Base-by-base conservation (phyloP, 768 basidiomycete species). In the Boletus bicolor region DNA sequence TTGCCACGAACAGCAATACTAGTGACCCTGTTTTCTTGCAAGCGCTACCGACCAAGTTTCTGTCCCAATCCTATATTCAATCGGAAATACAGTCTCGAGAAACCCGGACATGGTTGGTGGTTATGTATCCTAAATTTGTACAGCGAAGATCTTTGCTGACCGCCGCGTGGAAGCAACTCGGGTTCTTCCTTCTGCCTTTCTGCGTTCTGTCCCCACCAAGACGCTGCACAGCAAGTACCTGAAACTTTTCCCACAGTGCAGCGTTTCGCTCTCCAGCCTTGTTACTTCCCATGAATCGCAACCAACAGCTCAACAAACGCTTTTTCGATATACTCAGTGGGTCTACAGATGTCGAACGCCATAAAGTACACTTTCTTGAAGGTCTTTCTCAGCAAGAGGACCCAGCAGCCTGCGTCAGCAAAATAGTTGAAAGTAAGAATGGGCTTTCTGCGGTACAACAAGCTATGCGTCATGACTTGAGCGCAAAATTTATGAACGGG, bases 321-420 rank as follows among this genome's bases (percentile, higher is more conserved):
- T 73, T 80, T 51, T 49, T 69, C 9, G 50, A 62, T 24, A 64
- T 79, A 26, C 54, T 78, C 6, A 28, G 44, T 5, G 77, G 76
- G 17, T 63, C 63, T 38, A 53, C 52, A 1, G 17, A 44, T 2
- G 37, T 80, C 2, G 62, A 69, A 3, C 49, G 62, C 28, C 53
- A 60, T 15, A 74, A 73, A 24, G n/a, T 46, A 5, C 43, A 17
- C 12, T 83, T 84, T 56, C 67, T 83, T 3, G 75, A 84, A 52
- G 79, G 76, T 7, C 67, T 84, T 26, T 77, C 65, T 61, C 52
- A 56, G 5, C 77, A 79, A 51, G 61, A 67, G 4, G 77, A 81
- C 34, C 67, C 75, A 7, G 60, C 67, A 0, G 45, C 57, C 0
- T 79, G 78, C 57, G 56, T 80, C 44, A 60, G 68, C 57, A 73